These are phyloP conservation scores for Cryptococcus maquisensis DNA, from an alignment of 1,284 basidiomycete genomes.

Conservation along the genomic window DNA sequence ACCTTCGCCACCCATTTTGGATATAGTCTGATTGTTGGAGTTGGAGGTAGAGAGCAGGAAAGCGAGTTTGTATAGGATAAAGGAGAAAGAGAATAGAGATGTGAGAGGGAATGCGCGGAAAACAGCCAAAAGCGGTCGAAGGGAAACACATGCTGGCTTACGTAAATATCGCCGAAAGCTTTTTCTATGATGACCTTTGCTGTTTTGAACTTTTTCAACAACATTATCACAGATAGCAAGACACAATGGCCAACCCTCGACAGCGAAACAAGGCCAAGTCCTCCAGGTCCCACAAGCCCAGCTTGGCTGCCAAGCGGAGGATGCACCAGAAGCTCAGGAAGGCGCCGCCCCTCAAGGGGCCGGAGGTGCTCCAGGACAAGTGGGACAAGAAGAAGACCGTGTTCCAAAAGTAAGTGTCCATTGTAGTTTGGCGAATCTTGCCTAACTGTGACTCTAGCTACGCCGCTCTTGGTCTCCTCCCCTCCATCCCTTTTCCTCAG, in stretches of 20 bases:
- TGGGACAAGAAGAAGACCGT: conserved; percentile 90
- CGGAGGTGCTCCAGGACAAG: conserved; percentile 72
- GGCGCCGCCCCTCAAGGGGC: conserved; percentile 75
- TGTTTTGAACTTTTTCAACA: not conserved
- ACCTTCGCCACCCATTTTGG: conserved; percentile 48
- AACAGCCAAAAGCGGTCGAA: not conserved
- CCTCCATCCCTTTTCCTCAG: conserved; percentile 40
- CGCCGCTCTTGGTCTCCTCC: conserved; percentile 45
- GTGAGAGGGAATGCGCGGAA: not conserved
- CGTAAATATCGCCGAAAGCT: not conserved
- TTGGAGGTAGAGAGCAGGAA: not conserved
- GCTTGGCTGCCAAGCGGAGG: conserved; percentile 29
- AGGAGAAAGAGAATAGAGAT: not conserved
- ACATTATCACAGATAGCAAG: not conserved
- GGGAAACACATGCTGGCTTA: not conserved
- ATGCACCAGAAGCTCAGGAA: conserved; percentile 53
- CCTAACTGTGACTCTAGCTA: conserved; percentile 33
- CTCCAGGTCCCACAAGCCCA: conserved; percentile 36
- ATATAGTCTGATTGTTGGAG: not conserved
- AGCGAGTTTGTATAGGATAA: not conserved
- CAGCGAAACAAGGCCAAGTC: conserved; percentile 55
- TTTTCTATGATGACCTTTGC: not conserved
- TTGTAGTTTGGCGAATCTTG: not conserved
- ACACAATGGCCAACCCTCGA: conserved; percentile 81
- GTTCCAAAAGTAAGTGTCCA: conserved; percentile 74